phyloP scores from a whole-genome alignment of 768 basidiomycete genomes.

The Trametes cingulata region DNA sequence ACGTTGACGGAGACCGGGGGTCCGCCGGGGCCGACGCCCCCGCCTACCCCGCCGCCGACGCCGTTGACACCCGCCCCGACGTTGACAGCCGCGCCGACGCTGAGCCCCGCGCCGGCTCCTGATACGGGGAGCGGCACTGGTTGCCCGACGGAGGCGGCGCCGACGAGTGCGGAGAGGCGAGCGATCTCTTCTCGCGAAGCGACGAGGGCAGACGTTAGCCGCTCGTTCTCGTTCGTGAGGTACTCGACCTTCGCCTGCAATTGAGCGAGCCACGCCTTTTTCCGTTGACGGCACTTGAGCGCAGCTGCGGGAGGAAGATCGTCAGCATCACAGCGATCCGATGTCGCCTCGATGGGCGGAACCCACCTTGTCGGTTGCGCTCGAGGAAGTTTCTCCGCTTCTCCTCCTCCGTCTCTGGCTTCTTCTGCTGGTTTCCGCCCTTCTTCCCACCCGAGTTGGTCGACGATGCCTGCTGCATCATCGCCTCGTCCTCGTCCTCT shows the following conservation, averaged over 20 bases:
- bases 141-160: conserved; percentile 56
- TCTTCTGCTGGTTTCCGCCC: conserved; percentile 48
- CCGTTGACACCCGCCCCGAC: conserved; percentile 27
- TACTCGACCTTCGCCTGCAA: conserved; percentile 94
- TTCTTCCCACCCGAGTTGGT: conserved; percentile 25
- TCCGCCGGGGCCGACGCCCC: conserved; percentile 25
- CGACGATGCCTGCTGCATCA: conserved; percentile 18
- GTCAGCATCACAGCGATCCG: too few relatives aligned
- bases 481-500: conserved; percentile 37
- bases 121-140: conserved; percentile 17
- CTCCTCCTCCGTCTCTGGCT: conserved; percentile 96
- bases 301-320: conserved; percentile 60
- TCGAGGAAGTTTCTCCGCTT: conserved; percentile 97
- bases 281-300: conserved; percentile 97
- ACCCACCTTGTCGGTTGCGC: conserved; percentile 91
- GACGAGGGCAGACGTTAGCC: conserved; percentile 82
- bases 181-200: conserved; percentile 91
- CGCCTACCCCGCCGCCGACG: conserved; percentile 27
- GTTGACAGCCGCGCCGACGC: conserved; percentile 31
- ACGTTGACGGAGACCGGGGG: conserved; percentile 45
- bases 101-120: conserved; percentile 29
- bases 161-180: conserved; percentile 73
- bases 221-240: conserved; percentile 92
- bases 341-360: neutral
- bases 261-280: conserved; percentile 95